These are phyloP conservation scores for Heliamphora exappendiculata DNA, from an alignment of 148 eudicot species.

Conservation along the genomic window DNA sequence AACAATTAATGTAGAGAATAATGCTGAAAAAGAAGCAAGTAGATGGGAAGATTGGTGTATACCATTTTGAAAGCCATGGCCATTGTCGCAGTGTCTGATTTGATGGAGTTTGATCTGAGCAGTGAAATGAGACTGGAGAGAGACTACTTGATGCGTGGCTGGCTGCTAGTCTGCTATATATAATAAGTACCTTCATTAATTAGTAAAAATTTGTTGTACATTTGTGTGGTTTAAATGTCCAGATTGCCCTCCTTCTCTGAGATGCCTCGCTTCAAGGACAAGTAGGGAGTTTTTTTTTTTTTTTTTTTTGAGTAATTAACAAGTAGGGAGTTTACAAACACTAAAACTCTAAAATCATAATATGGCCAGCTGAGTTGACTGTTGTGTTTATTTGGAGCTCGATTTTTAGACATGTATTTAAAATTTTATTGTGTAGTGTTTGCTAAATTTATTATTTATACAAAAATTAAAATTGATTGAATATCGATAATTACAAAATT, in stretches of 20 bases:
- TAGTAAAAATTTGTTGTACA: background rate
- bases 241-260: conserved; percentile 15
- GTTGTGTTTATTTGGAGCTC: conserved; percentile 6
- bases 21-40: background rate
- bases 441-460: no score
- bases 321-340: no score
- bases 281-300: conserved; percentile 9
- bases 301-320: no score
- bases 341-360: conserved; percentile 17
- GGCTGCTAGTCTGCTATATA: conserved; percentile 21
- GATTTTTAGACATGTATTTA: no score
- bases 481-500: no score
- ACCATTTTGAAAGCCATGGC: conserved; percentile 99
- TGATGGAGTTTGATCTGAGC: background rate
- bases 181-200: background rate
- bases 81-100: conserved; percentile 35
- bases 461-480: no score
- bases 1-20: background rate
- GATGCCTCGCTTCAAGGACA: conserved; percentile 18
- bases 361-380: no score
- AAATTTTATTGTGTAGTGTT: no score
- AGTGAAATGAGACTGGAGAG: background rate
- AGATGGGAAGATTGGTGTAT: conserved; percentile 6
- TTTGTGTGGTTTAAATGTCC: conserved; percentile 15
- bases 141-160: background rate